Percentiles rank a stretch among this genome's conserved stretches.
Evolutionary conservation across 2,329 filamentous ascomycete species (phyloP).

Genomic region (Aspergillus versicolor): DNA sequence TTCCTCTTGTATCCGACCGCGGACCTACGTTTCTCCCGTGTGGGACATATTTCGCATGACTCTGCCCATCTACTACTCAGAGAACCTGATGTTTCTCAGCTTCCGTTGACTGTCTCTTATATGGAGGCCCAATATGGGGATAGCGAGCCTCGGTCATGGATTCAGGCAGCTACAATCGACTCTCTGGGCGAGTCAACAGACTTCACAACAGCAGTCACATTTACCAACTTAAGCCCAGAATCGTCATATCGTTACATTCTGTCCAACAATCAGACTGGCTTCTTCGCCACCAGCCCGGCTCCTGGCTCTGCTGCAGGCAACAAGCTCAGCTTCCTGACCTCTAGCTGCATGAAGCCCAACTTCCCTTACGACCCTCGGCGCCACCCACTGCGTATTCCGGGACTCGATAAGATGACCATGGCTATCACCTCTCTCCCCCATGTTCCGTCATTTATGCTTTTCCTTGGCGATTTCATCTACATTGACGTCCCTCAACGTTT

Average conservation of each 20-base stretch:
- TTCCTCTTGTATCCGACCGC: constrained; percentile 67
- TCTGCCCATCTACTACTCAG: constrained; percentile 80
- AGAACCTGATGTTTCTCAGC: constrained; percentile 72
- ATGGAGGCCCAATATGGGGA: constrained; percentile 36
- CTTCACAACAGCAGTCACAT: constrained; percentile 70
- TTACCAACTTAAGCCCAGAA: constrained; percentile 68
- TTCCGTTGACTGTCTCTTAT: constrained; percentile 73
- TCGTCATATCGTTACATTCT: constrained; percentile 79
- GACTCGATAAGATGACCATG: constrained; percentile 73
- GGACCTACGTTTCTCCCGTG: constrained; percentile 78
- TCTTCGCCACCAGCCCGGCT: constrained; percentile 74
- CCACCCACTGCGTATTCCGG: constrained; percentile 78
- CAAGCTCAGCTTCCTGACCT: constrained; percentile 85
- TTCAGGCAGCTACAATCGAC: constrained; percentile 63
- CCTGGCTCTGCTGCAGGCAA: constrained; percentile 64
- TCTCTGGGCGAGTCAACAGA: constrained; percentile 75
- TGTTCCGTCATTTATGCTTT: constrained; percentile 68
- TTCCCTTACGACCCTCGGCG: constrained; percentile 86
- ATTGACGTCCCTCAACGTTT: constrained; percentile 79
- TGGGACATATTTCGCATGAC: constrained; percentile 80
- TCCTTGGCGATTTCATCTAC: constrained; percentile 52
- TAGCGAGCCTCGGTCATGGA: constrained; percentile 51
- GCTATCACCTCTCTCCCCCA: constrained; percentile 55
- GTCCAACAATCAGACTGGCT: constrained; percentile 82
- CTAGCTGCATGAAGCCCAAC: constrained; percentile 86